A percentile compares a stretch with the other conserved stretches of the same genome.
Conservation (phyloP, 305 asterid genomes). For the Fraxinus dipetala region DNA sequence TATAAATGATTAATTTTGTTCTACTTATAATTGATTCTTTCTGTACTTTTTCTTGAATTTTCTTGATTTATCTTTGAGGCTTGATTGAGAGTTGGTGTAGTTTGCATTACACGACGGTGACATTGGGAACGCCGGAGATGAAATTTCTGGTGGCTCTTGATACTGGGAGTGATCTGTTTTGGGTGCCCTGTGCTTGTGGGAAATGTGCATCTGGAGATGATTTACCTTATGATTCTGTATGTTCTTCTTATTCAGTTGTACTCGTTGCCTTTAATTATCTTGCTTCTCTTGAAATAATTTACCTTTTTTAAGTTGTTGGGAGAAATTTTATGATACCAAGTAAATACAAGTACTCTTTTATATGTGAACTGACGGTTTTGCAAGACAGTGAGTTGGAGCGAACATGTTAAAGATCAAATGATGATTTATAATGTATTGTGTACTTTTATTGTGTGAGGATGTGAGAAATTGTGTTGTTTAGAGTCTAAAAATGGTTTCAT, state of each 20-base stretch:
- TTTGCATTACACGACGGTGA: constrained; percentile 81
- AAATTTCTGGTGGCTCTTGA: constrained; percentile 89
- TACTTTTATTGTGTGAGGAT: neutral
- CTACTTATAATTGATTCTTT: neutral
- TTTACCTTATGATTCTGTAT: constrained; percentile 53
- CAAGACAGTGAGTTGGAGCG: neutral
- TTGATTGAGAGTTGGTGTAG: constrained; percentile 40
- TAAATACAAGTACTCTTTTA: neutral
- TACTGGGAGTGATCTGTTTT: constrained; percentile 82
- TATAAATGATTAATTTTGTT: neutral
- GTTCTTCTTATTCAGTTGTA: constrained; percentile 15
- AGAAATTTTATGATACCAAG: neutral
- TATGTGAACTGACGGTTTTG: neutral
- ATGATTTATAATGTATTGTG: neutral
- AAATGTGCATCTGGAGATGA: constrained; percentile 57
- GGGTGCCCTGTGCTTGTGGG: constrained; percentile 78
- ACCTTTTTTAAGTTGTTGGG: neutral
- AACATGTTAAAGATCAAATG: neutral
- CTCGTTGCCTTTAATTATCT: neutral
- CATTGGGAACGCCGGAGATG: constrained; percentile 69
- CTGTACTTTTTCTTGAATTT: neutral
- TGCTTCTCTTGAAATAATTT: neutral
- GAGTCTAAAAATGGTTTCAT: neutral
- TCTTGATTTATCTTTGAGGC: constrained; percentile 8
- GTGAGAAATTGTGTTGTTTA: neutral